Evolutionary conservation across 768 basidiomycete genomes (phyloP).

Genomic region (Macrolepiota dolichaula): DNA sequence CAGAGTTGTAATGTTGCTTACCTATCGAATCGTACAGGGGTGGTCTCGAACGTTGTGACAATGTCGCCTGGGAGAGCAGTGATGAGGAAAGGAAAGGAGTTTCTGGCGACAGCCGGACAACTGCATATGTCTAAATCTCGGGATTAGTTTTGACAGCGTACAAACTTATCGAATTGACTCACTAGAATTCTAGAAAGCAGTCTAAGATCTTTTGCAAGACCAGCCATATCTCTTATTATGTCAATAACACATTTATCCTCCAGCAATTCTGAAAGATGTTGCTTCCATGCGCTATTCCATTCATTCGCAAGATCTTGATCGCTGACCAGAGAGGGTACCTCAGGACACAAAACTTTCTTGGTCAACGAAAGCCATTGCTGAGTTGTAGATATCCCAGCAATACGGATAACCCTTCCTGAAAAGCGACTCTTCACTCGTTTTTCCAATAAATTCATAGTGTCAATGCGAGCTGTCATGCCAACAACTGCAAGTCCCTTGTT

Average conservation of each 20-base stretch:
- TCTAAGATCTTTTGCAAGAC: conserved; percentile 56
- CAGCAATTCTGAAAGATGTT: conserved; percentile 55
- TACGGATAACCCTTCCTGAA: conserved; percentile 85
- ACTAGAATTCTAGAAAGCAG: conserved; percentile 62
- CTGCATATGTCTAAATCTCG: conserved; percentile 35
- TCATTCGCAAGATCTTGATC: conserved; percentile 27
- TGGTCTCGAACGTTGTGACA: conserved; percentile 54
- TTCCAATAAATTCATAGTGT: conserved; percentile 86
- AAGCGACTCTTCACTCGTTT: conserved; percentile 98
- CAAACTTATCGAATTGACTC: conserved; percentile 17
- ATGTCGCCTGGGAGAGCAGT: conserved; percentile 38
- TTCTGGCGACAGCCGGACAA: conserved; percentile 42
- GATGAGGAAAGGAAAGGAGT: conserved; percentile 52
- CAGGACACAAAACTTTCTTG: conserved; percentile 39
- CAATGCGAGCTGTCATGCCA: conserved; percentile 82
- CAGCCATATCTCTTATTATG: conserved; percentile 55
- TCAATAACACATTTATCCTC: conserved; percentile 41
- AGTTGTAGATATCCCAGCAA: conserved; percentile 54
- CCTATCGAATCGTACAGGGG: conserved; percentile 52
- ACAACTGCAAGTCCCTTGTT: conserved; percentile 79
- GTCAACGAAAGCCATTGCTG: conserved; percentile 50
- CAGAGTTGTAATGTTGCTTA: conserved; percentile 26
- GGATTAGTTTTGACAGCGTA: neutral
- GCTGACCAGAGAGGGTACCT: conserved; percentile 14
- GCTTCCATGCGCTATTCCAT: conserved; percentile 62